Conservation (phyloP, 2,329 filamentous ascomycete genomes). For the Tolypocladium endophyticum region DNA sequence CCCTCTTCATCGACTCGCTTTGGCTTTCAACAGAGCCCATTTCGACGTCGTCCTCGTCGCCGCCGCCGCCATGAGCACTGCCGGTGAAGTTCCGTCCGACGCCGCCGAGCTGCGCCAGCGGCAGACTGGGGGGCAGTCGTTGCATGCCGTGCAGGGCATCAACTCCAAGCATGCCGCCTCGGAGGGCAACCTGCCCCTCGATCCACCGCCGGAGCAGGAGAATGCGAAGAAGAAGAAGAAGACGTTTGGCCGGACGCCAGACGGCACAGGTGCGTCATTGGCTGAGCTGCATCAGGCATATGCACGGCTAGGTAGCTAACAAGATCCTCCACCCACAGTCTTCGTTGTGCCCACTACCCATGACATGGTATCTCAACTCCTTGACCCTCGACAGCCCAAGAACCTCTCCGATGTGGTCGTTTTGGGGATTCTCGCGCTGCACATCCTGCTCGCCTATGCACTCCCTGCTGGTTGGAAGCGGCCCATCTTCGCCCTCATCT, state of each 20-base stretch:
- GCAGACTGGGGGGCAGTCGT: constrained; percentile 9
- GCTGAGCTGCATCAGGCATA: not conserved
- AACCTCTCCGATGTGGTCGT: constrained; percentile 81
- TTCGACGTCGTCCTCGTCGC: not conserved
- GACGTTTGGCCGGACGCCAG: constrained; percentile 83
- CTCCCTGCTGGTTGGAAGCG: constrained; percentile 61
- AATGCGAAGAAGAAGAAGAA: constrained; percentile 43
- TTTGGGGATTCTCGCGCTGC: constrained; percentile 63
- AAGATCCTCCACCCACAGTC: constrained; percentile 40
- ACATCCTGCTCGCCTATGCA: constrained; percentile 63
- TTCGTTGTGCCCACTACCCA: constrained; percentile 93
- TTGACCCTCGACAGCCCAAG: constrained; percentile 91
- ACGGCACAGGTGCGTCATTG: constrained; percentile 67
- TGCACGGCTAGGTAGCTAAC: constrained; percentile 3
- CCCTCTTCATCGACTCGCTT: not conserved
- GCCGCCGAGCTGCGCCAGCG: constrained; percentile 17
- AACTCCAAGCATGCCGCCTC: not conserved
- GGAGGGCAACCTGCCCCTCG: constrained; percentile 1
- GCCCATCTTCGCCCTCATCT: constrained; percentile 71
- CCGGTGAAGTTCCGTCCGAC: constrained; percentile 13
- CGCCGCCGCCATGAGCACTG: constrained; percentile 16
- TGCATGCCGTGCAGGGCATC: not conserved
- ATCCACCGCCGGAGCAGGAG: not conserved
- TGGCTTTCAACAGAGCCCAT: not conserved
- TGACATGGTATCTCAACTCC: constrained; percentile 97